Evolutionary conservation across 2,329 filamentous ascomycete genomes (phyloP), one percentile per base, ranked within the genome.

Genomic region (Thelonectria discophora): DNA sequence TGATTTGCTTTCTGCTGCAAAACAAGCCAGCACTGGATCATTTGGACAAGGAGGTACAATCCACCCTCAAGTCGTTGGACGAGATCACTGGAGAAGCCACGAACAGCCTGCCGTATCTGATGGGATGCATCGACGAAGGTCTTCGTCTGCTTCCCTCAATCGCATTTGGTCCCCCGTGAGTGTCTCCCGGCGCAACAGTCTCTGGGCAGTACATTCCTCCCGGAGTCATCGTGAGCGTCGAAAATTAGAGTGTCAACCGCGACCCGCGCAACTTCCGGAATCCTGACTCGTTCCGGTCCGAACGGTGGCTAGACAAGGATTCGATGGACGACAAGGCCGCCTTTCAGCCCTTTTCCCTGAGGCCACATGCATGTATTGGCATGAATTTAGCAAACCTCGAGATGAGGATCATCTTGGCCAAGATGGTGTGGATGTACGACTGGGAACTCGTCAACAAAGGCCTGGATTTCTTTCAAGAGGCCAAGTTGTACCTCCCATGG

Each of bases 131-230:
- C 1, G 63, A 68, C 17, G 65, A 68, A 24, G 39, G 51, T 1
- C 65, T 68, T 15, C 59, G 65, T 0, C 46, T 67, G 0, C 59
- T 67, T 3, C 63, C 63, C 1, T 60, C 63, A 2, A 46, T 46
- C 5, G 34, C 63, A 0, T 21, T 61, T 2, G 60, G 65, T 9
- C 42, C 43, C 3, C 63, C 65, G 0, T 55, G 65, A 0, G 40
- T 64, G 2, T 62, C 42, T 3, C 55, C 56, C 4, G 65, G 65
- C 3, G 57, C 48, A 3, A 60, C 17, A 1, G 48, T 68, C 13
- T 60, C 59, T 17, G 63, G 60, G 20, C 18, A 58, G 2, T 60
- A 60, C 15, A 21, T 68, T 2, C 65, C 65, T 1, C 27, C 54
- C 5, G 65, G 63, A 4, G 53, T 56, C 2, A 46, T 55, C 8